Evolutionary conservation across 176 grass and related monocot genomes (phyloP).

Genomic region (Elymus sibiricus): DNA sequence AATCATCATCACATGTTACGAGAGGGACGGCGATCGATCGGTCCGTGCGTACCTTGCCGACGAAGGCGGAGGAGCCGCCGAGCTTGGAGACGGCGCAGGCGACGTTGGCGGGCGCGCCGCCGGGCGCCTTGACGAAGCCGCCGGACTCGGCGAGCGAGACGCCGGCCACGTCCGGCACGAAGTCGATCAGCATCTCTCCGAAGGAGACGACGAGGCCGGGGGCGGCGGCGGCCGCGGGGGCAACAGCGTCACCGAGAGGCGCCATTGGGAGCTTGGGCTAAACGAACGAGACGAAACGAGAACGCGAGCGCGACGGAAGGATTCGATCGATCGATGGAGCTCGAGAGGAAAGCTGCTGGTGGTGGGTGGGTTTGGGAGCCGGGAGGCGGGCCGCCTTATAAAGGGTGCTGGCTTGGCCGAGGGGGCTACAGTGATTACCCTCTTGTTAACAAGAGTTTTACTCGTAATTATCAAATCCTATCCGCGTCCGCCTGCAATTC

Average conservation of each 20-base stretch:
- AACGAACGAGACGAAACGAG: background rate
- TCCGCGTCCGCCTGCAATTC: too few species aligned
- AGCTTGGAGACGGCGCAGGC: constrained; percentile 80
- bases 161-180: constrained; percentile 72
- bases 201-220: constrained; percentile 65
- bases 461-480: too few species aligned
- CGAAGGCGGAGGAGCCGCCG: constrained; percentile 68
- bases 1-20: background rate
- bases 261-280: constrained; percentile 14
- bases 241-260: constrained; percentile 21
- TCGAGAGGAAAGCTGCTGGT: background rate
- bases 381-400: background rate
- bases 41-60: constrained; percentile 56
- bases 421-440: background rate
- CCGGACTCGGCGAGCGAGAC: constrained; percentile 78
- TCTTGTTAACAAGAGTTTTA: too few species aligned
- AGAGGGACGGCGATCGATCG: background rate
- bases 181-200: constrained; percentile 94
- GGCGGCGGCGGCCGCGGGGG: background rate
- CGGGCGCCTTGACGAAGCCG: constrained; percentile 82
- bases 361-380: background rate
- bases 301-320: background rate
- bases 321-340: background rate
- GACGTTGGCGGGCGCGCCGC: constrained; percentile 85
- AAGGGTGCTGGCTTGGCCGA: background rate